Evolutionary conservation across 2,329 filamentous ascomycete species (phyloP), one percentile per base, ranked within the genome.

Genomic region (Colletotrichum spaethianum): DNA sequence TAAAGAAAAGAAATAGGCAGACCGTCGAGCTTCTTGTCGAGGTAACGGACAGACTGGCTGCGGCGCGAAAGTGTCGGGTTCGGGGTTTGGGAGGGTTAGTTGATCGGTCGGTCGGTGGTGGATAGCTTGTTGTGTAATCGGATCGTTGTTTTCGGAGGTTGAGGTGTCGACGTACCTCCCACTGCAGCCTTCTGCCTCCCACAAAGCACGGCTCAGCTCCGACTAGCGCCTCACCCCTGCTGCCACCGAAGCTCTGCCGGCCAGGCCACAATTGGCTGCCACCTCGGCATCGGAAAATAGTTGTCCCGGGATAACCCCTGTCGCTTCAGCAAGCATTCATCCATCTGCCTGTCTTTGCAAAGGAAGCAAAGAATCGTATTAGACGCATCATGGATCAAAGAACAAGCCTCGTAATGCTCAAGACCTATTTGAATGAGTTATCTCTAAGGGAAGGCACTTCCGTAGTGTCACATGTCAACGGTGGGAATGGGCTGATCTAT

Each of bases 111-210:
- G 63, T 52, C 6, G 31, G 28, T 55, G 63, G 68, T 70, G 57
- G 64, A 42, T 60, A 72, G 70, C 59, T 72, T 53, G 65, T 52
- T 72, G 67, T 70, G 56, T 64, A 69, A 69, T 72, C 53, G 60
- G 61, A 60, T 69, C 53, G 70, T 72, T 72, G 70, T 72, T 72
- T 72, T 69, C 70, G 65, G 65, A 72, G 65, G 65, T 68, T 53
- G 52, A 61, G 23, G 69, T 69, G 69, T 63, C 48, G 59, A 72
- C 70, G 70, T 72, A 72, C 70, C 65, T 72, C 53, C 53, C 70
- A 46, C 70, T 72, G 70, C 46, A 72, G 70, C 70, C 70, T 72
- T 72, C 70, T 53, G 52, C 50, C 64, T 71, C 61, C 44, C 48
- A 52, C 31, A 44, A 16, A 68, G 50, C 69, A 72, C 65, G 65